Conservation (phyloP, 1,284 basidiomycete species). For the Rhodofomes roseus region DNA sequence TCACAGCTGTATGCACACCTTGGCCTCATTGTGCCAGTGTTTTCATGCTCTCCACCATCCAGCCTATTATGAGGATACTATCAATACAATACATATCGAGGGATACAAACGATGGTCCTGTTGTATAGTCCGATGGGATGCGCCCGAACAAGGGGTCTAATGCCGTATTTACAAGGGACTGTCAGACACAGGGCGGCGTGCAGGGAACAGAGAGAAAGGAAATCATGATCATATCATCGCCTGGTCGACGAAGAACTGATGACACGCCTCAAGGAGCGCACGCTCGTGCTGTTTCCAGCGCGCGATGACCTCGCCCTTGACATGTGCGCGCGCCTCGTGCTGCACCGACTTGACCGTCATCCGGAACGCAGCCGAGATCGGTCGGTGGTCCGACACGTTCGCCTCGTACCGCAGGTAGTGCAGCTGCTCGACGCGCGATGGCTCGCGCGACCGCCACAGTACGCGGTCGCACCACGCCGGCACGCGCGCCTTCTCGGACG, state of each 20-base stretch:
- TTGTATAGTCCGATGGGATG: slow-evolving; percentile 1
- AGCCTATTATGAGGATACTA: slow-evolving; percentile 3
- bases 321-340: slow-evolving; percentile 50
- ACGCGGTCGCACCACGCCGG: slow-evolving; percentile 98
- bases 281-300: slow-evolving; percentile 61
- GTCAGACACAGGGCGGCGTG: neutral
- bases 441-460: slow-evolving; percentile 70
- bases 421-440: slow-evolving; percentile 54
- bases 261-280: slow-evolving; percentile 46
- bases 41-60: too few relatives aligned
- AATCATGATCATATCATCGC: slow-evolving; percentile 19
- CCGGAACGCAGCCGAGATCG: slow-evolving; percentile 76
- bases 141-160: neutral
- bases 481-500: slow-evolving; percentile 82
- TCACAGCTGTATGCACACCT: too few relatives aligned
- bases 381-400: slow-evolving; percentile 84
- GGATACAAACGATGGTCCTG: slow-evolving; percentile 3
- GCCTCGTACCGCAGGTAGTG: slow-evolving; percentile 79
- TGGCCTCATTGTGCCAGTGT: too few relatives aligned
- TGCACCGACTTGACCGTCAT: slow-evolving; percentile 73
- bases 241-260: slow-evolving; percentile 49
- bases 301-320: slow-evolving; percentile 50
- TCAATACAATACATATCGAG: neutral
- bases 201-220: neutral
- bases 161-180: neutral